Evolutionary conservation across 2,329 filamentous ascomycete species (phyloP).

Genomic region (Fusarium pseudoanthophilum): DNA sequence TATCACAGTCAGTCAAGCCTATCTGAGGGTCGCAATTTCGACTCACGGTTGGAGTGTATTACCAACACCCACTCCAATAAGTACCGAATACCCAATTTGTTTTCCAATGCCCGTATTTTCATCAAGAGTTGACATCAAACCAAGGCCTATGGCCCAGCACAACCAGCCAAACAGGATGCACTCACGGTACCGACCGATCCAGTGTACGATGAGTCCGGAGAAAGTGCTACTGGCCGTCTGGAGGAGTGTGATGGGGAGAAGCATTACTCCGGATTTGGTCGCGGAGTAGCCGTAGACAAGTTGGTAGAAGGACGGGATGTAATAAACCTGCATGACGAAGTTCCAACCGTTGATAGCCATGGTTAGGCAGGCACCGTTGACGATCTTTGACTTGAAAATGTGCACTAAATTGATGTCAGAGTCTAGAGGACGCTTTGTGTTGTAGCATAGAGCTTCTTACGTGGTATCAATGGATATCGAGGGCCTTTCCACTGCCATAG

Average conservation of each 20-base stretch:
- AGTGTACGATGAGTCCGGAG: constrained; percentile 63
- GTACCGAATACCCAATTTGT: constrained; percentile 64
- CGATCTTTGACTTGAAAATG: constrained; percentile 64
- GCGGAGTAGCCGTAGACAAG: constrained; percentile 57
- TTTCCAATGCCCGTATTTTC: constrained; percentile 60
- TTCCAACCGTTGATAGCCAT: constrained; percentile 71
- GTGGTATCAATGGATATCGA: constrained; percentile 58
- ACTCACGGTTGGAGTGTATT: constrained; percentile 62
- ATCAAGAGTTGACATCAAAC: constrained; percentile 63
- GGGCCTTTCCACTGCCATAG: constrained; percentile 64
- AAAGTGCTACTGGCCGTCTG: constrained; percentile 60
- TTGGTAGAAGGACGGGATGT: constrained; percentile 59
- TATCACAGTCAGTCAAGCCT: constrained; percentile 17
- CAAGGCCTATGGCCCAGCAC: constrained; percentile 62
- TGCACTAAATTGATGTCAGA: constrained; percentile 50
- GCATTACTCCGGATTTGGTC: constrained; percentile 54
- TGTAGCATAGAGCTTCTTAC: constrained; percentile 39
- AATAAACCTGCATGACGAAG: constrained; percentile 66
- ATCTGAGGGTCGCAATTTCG: fast-evolving
- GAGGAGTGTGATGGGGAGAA: constrained; percentile 56
- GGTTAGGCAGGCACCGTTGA: constrained; percentile 65
- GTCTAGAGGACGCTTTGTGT: fast-evolving
- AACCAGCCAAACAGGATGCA: constrained; percentile 65
- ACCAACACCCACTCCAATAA: constrained; percentile 63
- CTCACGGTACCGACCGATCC: constrained; percentile 63